Evolutionary conservation across 2,329 filamentous ascomycete species (phyloP), one percentile per base, ranked within the genome.

Genomic region (Neofusicoccum parvum): DNA sequence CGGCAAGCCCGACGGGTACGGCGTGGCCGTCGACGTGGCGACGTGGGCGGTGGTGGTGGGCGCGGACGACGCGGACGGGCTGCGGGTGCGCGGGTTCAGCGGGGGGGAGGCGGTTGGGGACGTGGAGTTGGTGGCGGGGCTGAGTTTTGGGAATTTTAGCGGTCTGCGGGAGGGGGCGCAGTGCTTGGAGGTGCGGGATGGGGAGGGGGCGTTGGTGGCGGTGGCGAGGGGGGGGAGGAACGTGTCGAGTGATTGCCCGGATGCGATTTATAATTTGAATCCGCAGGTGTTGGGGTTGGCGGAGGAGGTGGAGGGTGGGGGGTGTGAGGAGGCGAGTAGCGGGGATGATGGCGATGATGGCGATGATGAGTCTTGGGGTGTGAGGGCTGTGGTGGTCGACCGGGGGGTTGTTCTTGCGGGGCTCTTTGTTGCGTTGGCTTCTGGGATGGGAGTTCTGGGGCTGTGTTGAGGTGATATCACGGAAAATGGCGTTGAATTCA

Each of bases 251-350:
- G 43, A 48, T 3, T 60, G 56, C 2, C 56, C 56, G 11, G 56
- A 60, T 12, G 56, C 27, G n/a, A 60, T 60, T 5, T 60, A 60
- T 11, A 60, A 60, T 11, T 41, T 60, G 2, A 60, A 60, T 34
- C 56, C 56, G 41, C 56, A 60, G 56, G n/a, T 60, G 9, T 11
- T 60, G 27, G 20, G 36, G 32, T 23, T 48, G 56, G 32, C 9
- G 41, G 43, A 17, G 15, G 43, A 60, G 9, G 43, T 20, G 3
- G 32, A 10, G n/a, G 56, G 15, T 12, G 56, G 32, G 5, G 56
- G 41, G 11, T 60, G 41, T 1, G 56, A 11, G 56, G 9, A 23
- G 20, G 32, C 2, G n/a, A 20, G 41, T 4, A 32, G 11, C 2
- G 32, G 12, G 9, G 56, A 12, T 14, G 54, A 12, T 34, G 54